These are phyloP conservation scores for Juncus effusus DNA, from an alignment of 176 grass and related monocot species.

Conservation along the genomic window DNA sequence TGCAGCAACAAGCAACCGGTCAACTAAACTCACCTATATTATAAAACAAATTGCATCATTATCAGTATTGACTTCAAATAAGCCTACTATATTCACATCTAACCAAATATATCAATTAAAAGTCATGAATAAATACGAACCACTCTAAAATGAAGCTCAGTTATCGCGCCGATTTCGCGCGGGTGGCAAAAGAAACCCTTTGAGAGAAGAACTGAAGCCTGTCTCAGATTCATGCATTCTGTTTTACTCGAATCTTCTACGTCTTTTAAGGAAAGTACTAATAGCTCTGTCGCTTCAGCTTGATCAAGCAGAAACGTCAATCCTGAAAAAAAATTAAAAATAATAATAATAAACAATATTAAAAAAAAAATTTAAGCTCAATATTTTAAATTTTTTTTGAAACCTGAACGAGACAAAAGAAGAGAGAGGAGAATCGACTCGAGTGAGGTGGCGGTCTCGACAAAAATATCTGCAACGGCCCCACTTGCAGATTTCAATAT, in stretches of 20 bases:
- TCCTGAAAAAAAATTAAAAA: slow-evolving; percentile 41
- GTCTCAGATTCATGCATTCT: slow-evolving; percentile 90
- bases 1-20: slow-evolving; percentile 58
- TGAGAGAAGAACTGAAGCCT: slow-evolving; percentile 70
- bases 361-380: slow-evolving; percentile 20
- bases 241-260: slow-evolving; percentile 59
- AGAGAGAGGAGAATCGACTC: slow-evolving; percentile 77
- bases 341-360: slow-evolving; percentile 21
- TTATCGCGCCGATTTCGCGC: slow-evolving; percentile 81
- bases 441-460: slow-evolving; percentile 70
- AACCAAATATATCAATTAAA: neutral
- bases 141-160: slow-evolving; percentile 91
- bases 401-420: slow-evolving; percentile 91
- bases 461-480: slow-evolving; percentile 49
- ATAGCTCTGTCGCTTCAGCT: slow-evolving; percentile 80
- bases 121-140: slow-evolving; percentile 40
- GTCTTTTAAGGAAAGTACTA: slow-evolving; percentile 84
- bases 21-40: slow-evolving; percentile 69
- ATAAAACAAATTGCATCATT: slow-evolving; percentile 16
- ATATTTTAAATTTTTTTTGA: neutral
- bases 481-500: slow-evolving; percentile 46
- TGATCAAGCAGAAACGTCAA: slow-evolving; percentile 82
- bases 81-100: slow-evolving; percentile 13
- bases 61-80: slow-evolving; percentile 16
- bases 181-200: slow-evolving; percentile 91